Evolutionary conservation across 148 eudicot genomes (phyloP).

Genomic region (Silene latifolia): DNA sequence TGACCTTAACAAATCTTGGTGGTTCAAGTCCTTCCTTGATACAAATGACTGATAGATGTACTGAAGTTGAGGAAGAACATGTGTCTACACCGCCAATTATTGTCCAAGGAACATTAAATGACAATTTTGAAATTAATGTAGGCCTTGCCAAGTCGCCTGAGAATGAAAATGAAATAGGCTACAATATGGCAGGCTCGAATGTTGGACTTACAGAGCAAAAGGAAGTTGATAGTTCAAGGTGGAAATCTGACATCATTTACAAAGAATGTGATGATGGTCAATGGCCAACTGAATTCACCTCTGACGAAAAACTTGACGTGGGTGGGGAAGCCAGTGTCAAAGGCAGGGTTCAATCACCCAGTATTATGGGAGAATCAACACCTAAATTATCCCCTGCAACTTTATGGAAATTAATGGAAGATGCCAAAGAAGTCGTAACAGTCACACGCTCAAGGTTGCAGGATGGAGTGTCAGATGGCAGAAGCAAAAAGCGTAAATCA

Average conservation of each 20-base stretch:
- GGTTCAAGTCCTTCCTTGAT: not conserved
- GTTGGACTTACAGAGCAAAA: not conserved
- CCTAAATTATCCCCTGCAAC: not conserved
- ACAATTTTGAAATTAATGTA: not conserved
- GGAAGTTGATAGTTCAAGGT: conserved; percentile 5
- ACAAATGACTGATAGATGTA: not conserved
- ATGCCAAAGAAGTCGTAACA: not conserved
- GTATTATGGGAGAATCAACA: not conserved
- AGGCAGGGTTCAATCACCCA: not conserved
- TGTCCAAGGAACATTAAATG: not conserved
- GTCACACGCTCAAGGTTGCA: not conserved
- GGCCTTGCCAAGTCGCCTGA: not conserved
- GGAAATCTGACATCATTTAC: not conserved
- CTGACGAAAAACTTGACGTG: not conserved
- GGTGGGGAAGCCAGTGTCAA: not conserved
- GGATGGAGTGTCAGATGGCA: not conserved
- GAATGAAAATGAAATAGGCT: conserved; percentile 1
- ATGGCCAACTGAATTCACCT: not conserved
- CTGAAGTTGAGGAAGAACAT: not conserved
- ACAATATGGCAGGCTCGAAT: not conserved
- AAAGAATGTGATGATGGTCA: not conserved
- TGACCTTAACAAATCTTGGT: not conserved
- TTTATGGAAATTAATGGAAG: not conserved
- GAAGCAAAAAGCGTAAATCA: not conserved
- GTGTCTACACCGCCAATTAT: not conserved